These are phyloP conservation scores for Pouteria glomerata DNA, from an alignment of 148 eudicot genomes.

Conservation along the genomic window DNA sequence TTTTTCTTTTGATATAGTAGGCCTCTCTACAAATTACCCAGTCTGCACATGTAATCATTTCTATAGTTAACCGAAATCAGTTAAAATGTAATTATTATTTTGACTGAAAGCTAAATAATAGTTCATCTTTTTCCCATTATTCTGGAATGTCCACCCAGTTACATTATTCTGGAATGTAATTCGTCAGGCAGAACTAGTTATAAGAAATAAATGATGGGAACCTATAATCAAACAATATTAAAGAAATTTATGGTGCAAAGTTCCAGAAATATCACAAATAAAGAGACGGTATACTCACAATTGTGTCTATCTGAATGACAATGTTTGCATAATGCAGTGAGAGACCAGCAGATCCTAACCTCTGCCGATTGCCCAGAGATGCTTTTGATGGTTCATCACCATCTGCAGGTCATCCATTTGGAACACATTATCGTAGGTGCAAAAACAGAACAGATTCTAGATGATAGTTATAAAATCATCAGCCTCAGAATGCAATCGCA, in stretches of 20 bases:
- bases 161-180: too few relatives aligned
- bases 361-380: conserved; percentile 22
- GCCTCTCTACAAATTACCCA: too few relatives aligned
- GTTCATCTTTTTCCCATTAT: too few relatives aligned
- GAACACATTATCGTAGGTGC: neutral
- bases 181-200: neutral
- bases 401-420: conserved; percentile 23
- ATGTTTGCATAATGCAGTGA: conserved; percentile 68
- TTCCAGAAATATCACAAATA: neutral
- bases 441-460: too few relatives aligned
- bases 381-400: conserved; percentile 18
- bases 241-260: neutral
- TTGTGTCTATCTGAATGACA: conserved; percentile 47
- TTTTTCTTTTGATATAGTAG: too few relatives aligned
- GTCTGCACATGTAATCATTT: too few relatives aligned
- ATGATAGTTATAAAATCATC: too few relatives aligned
- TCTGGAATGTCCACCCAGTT: too few relatives aligned
- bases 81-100: neutral
- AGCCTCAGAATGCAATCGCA: too few relatives aligned
- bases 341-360: conserved; percentile 59
- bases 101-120: too few relatives aligned
- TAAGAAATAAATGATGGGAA: neutral
- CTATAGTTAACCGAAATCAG: too few relatives aligned
- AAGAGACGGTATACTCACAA: conserved; percentile 39
- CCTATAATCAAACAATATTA: neutral